Evolutionary conservation across 768 basidiomycete genomes (phyloP).

Genomic region (Scleroderma citrinum): DNA sequence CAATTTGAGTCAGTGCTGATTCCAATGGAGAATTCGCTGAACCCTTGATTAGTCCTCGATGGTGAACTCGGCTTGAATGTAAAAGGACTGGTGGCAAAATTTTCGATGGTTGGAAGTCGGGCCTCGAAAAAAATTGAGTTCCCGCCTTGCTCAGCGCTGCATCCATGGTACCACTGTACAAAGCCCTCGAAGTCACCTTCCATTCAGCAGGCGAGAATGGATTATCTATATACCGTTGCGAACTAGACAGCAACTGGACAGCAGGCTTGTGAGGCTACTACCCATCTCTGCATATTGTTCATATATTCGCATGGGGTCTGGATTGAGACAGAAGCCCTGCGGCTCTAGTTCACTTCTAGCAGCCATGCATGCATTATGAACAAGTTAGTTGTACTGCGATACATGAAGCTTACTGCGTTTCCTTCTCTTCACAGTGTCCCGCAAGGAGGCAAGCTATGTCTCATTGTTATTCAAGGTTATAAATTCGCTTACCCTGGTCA

Average conservation of each 20-base stretch:
- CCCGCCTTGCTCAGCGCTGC: background rate
- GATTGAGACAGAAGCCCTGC: too few species aligned
- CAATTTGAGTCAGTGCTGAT: too few species aligned
- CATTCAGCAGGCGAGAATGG: conserved; percentile 16
- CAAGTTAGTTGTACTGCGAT: background rate
- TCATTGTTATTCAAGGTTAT: background rate
- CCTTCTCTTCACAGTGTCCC: conserved; percentile 34
- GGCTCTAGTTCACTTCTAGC: too few species aligned
- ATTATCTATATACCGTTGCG: conserved; percentile 18
- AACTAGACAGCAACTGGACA: conserved; percentile 42
- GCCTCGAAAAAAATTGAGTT: background rate
- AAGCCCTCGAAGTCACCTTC: conserved; percentile 19
- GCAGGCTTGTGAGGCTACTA: conserved; percentile 43
- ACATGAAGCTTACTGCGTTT: background rate
- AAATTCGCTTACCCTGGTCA: background rate
- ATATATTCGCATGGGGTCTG: too few species aligned
- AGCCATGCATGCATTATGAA: background rate
- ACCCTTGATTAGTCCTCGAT: too few species aligned
- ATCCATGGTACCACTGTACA: conserved; percentile 14
- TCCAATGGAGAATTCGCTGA: too few species aligned
- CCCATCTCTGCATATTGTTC: too few species aligned
- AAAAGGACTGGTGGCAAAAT: too few species aligned
- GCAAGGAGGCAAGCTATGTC: conserved; percentile 41
- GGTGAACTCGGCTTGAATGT: too few species aligned
- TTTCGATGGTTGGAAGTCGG: too few species aligned